Evolutionary conservation across 345 rosid genomes (phyloP), one percentile per base, ranked within the genome.

Genomic region (Linum trigynum): DNA sequence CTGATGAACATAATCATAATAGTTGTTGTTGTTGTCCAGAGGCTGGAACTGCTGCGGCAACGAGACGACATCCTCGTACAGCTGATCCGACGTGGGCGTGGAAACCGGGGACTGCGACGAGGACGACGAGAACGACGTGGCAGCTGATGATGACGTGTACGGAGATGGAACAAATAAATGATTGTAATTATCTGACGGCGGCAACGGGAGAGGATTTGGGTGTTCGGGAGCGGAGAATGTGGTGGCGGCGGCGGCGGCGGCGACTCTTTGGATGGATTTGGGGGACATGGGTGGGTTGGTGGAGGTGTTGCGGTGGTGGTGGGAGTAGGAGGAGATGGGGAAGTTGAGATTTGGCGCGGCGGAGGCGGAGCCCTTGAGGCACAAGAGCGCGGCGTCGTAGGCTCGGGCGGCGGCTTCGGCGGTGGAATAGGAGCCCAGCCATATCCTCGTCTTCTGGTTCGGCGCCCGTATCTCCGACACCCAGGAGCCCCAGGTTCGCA

Each of bases 401-500:
- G 99, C 99, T 61, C 95, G 81, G 15, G 99, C 99, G 45, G 99
- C 99, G 38, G 95, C 97, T 75, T 90, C 99, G 9, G 96, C 69
- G 2, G 95, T 94, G 11, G 97, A 88, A 72, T 94, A 90, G 68
- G 99, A 94, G 36, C 99, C 99, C 69, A 94, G 73, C 99, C 99
- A 94, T 67, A 94, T 90, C 72, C 99, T 83, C 62, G 99, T 85
- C 65, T 94, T 94, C 65, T 90, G 90, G 67, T 90, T 90, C 32
- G 99, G 99, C 58, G 99, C 96, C 65, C 99, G 84, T 50, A 94
- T 94, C 73, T 94, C 99, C 7, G 99, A 84, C 0, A 94, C 99
- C 96, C 96, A 94, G 0, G 99, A 94, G 0, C 99, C 99, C 99
- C 99, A 94, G 17, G 91, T 94, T 73, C 99, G 88, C 99, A 91